Evolutionary conservation across 164 flowering plant genomes (phyloP), one percentile per base, ranked within the genome.

Genomic region (Annona cherimola): DNA sequence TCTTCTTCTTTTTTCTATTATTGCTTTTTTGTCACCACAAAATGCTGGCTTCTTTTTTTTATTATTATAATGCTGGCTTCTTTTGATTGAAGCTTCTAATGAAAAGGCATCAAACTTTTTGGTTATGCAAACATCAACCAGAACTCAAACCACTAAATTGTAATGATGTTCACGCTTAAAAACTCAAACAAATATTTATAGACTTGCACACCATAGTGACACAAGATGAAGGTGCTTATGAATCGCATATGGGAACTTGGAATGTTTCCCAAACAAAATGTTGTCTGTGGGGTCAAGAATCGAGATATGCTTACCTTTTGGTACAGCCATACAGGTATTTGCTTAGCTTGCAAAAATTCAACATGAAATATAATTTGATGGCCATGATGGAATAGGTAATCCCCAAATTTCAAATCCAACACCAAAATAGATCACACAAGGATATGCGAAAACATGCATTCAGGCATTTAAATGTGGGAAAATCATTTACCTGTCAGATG

Each of bases 401-500:
- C 64, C 64, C 19, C 6, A 61, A 61, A 35, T 35, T 61, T 61
- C 11, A 9, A 9, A 61, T 3, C 42, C 67, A 63, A 63, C 41
- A 19, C 67, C 67, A 40, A 63, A 12, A 63, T 44, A 9, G 4
- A 40, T 41, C 67, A 39, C 41, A 2, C 11, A 63, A 63, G 14
- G 41, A 63, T 63, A 63, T 14, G 41, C 67, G 41, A 61, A 61
- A 63, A 63, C 41, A 63, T 2, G 4, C 16, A 41, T 41, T 63
- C 67, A 63, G 42, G 42, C 40, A 63, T 14, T 63, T 4, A n/a
- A 12, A 14, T 63, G 5, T 18, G 65, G 50, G 65, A 16, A 45
- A 63, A 72, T 8, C 74, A 76, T 86, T 74, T 87, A 91, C 98
- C 81, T 85, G 84, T 88, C 90, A 82, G 77, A 81, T 41, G 92